Evolutionary conservation across 306 rosid species (phyloP).

Genomic region (Notholithocarpus densiflorus): DNA sequence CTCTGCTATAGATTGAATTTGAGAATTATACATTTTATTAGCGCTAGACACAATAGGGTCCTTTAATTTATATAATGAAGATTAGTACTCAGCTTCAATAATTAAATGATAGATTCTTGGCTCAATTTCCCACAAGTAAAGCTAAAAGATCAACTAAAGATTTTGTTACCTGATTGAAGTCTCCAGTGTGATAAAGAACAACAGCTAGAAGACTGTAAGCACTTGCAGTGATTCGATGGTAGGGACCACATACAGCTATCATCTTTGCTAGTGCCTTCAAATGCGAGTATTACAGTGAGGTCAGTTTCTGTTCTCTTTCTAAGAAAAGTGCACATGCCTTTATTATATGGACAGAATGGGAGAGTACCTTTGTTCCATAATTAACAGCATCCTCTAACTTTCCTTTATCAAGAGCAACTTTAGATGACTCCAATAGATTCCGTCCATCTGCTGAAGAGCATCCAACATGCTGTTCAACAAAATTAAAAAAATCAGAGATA

Average conservation of each 20-base stretch:
- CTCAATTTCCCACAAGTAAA: slow-evolving; percentile 6
- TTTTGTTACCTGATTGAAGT: slow-evolving; percentile 77
- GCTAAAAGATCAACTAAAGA: slow-evolving; percentile 11
- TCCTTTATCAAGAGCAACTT: slow-evolving; percentile 95
- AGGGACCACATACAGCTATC: slow-evolving; percentile 92
- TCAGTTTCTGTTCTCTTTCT: slow-evolving; percentile 6
- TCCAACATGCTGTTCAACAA: slow-evolving; percentile 64
- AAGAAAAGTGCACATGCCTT: neutral
- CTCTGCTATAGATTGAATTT: neutral
- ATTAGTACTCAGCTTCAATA: neutral
- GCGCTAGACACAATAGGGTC: neutral
- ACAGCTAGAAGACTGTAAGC: slow-evolving; percentile 97
- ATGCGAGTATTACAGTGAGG: slow-evolving; percentile 15
- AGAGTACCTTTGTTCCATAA: slow-evolving; percentile 83
- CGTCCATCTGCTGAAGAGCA: slow-evolving; percentile 92
- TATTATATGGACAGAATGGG: slow-evolving; percentile 9
- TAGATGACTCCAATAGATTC: slow-evolving; percentile 83
- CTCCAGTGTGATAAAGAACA: slow-evolving; percentile 98
- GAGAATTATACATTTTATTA: neutral
- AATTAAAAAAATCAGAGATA: neutral
- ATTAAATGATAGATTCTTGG: neutral
- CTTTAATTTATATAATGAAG: neutral
- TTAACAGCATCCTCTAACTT: slow-evolving; percentile 95
- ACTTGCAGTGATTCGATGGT: slow-evolving; percentile 93
- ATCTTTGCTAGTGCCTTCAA: slow-evolving; percentile 81